A percentile compares a stretch with the other conserved stretches of the same genome.
Conservation (phyloP, 1,284 basidiomycete species). For the Ganoderma resinaceum region DNA sequence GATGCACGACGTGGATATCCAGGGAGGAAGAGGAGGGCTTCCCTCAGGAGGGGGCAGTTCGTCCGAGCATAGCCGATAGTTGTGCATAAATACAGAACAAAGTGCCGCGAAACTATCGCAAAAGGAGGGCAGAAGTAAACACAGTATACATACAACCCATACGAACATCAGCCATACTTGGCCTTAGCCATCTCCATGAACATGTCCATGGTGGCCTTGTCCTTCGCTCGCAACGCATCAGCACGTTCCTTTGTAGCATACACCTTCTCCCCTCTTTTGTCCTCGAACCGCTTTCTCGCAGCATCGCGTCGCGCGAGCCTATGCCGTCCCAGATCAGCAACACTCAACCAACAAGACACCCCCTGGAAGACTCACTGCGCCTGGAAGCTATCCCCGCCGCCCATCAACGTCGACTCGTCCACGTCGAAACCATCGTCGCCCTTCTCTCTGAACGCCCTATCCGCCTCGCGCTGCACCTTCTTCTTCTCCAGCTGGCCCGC, state of each 20-base stretch:
- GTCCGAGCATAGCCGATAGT: background rate
- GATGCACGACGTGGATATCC: no score
- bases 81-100: background rate
- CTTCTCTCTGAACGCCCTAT: conserved; percentile 69
- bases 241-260: conserved; percentile 59
- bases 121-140: background rate
- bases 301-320: conserved; percentile 77
- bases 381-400: conserved; percentile 76
- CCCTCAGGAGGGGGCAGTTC: no score
- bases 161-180: conserved; percentile 63
- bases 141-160: background rate
- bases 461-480: conserved; percentile 64
- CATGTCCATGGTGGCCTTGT: conserved; percentile 85
- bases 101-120: background rate
- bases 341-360: background rate
- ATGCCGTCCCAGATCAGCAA: conserved; percentile 9
- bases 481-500: conserved; percentile 84
- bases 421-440: conserved; percentile 76
- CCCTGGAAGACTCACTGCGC: conserved; percentile 58
- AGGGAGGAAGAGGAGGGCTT: no score
- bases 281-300: conserved; percentile 60
- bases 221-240: conserved; percentile 68
- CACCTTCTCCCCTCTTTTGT: conserved; percentile 60
- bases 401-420: conserved; percentile 73
- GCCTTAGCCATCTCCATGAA: conserved; percentile 81